A percentile compares a stretch with the other conserved stretches of the same genome.
These are phyloP conservation scores for Ustilago shanxiensis DNA, from an alignment of 1,284 basidiomycete genomes.

Conservation along the genomic window DNA sequence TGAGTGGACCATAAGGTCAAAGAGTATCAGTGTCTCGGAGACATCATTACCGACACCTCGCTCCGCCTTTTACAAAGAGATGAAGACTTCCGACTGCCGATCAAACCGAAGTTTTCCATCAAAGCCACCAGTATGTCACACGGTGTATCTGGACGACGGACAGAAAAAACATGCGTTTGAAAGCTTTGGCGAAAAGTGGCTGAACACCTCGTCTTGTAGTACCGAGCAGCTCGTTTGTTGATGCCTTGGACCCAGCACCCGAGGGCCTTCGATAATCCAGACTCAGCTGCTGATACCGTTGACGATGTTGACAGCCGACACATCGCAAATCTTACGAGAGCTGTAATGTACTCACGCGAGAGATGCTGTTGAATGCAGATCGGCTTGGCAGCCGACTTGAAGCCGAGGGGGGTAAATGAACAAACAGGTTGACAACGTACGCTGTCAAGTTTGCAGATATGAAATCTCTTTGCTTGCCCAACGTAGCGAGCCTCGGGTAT, in stretches of 20 bases:
- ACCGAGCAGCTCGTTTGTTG: background rate
- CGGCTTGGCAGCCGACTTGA: background rate
- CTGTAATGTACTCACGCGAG: background rate
- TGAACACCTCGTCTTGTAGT: background rate
- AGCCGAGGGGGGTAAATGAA: no score
- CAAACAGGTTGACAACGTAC: no score
- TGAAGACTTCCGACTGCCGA: background rate
- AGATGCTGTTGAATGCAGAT: background rate
- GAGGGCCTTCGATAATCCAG: background rate
- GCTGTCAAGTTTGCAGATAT: no score
- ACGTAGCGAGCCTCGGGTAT: no score
- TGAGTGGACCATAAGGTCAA: no score
- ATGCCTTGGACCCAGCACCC: background rate
- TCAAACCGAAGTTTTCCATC: background rate
- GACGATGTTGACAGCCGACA: background rate
- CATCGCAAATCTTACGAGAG: background rate
- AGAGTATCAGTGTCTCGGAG: background rate
- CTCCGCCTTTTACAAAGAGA: background rate
- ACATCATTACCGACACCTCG: background rate
- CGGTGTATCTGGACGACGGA: background rate
- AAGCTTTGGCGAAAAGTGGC: constrained; percentile 2
- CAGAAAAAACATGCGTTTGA: background rate
- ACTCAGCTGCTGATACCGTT: background rate
- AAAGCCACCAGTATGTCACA: background rate
- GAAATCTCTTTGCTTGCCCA: no score